phyloP scores from a whole-genome alignment of 208 protist genomes.

The Trypanosoma vivax region DNA sequence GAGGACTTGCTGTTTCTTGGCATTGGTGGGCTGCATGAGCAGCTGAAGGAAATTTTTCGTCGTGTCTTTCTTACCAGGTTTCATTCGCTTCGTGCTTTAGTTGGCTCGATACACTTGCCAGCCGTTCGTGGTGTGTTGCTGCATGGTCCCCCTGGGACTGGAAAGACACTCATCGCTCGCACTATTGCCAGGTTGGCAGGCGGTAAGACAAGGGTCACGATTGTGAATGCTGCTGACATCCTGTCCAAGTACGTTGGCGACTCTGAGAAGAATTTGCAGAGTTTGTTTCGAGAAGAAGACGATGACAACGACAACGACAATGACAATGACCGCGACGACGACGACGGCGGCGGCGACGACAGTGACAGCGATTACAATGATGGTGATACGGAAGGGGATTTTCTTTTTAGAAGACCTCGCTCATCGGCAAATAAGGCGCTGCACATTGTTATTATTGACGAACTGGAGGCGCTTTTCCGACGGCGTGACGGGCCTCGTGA shows the following conservation, averaged over 20 bases:
- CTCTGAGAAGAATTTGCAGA: conserved; percentile 98
- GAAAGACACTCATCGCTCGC: conserved; percentile 99
- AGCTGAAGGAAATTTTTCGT: conserved; percentile 96
- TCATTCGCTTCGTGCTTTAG: conserved; percentile 69
- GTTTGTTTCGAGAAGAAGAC: conserved; percentile 96
- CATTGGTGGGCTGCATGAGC: conserved; percentile 93
- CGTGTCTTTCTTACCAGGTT: conserved; percentile 97
- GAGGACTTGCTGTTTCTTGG: conserved; percentile 72
- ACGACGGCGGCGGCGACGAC: background rate
- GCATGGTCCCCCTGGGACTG: conserved; percentile 98
- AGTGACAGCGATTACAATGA: background rate
- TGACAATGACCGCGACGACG: background rate
- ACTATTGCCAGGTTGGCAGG: conserved; percentile 97
- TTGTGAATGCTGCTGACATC: conserved; percentile 96
- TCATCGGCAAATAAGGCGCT: too few relatives aligned
- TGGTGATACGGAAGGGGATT: too few relatives aligned
- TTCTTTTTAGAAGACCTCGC: too few relatives aligned
- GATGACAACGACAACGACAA: conserved; percentile 50
- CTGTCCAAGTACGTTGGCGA: conserved; percentile 99
- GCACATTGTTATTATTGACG: conserved; percentile 99
- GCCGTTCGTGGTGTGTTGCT: conserved; percentile 98
- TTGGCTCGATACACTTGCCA: conserved; percentile 83
- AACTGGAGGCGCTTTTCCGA: conserved; percentile 99
- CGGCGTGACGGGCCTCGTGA: conserved; percentile 78
- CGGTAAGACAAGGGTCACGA: conserved; percentile 50